These are phyloP conservation scores for Davidsoniella australis DNA, from an alignment of 2,329 filamentous ascomycete genomes.

Conservation along the genomic window DNA sequence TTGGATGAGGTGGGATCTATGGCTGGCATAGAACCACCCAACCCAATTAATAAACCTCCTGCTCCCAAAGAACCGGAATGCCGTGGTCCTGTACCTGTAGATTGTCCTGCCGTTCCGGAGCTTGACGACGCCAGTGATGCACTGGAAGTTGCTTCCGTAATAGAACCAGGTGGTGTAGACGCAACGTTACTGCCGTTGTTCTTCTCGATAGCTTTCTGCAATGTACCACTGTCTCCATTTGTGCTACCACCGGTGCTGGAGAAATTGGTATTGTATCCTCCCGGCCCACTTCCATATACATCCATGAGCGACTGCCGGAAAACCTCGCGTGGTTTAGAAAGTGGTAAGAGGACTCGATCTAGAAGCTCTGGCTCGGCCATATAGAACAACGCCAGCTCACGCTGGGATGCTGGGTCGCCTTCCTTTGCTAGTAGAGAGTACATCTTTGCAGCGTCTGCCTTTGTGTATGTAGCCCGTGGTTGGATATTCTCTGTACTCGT, in stretches of 20 bases:
- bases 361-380: slow-evolving; percentile 80
- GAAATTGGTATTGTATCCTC: slow-evolving; percentile 16
- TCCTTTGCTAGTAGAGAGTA: slow-evolving; percentile 89
- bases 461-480: slow-evolving; percentile 37
- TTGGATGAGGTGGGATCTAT: slow-evolving; percentile 1
- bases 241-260: slow-evolving; percentile 12
- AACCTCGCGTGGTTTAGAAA: slow-evolving; percentile 71
- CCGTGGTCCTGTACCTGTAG: too few species aligned
- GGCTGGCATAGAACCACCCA: slow-evolving; percentile 10
- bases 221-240: slow-evolving; percentile 14
- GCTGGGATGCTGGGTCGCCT: slow-evolving; percentile 62
- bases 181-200: background rate
- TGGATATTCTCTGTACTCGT: slow-evolving; percentile 11
- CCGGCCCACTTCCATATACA: slow-evolving; percentile 31
- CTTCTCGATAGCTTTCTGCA: background rate
- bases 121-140: too few species aligned
- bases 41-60: background rate
- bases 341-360: slow-evolving; percentile 60
- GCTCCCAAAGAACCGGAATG: background rate
- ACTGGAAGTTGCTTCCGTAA: too few species aligned
- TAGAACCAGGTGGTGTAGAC: too few species aligned
- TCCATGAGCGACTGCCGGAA: slow-evolving; percentile 82
- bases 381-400: slow-evolving; percentile 86
- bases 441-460: slow-evolving; percentile 73
- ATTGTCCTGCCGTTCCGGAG: too few species aligned